These are phyloP conservation scores for Mucor lusitanicus DNA, from an alignment of 371 early-diverging fungal species.

Conservation along the genomic window DNA sequence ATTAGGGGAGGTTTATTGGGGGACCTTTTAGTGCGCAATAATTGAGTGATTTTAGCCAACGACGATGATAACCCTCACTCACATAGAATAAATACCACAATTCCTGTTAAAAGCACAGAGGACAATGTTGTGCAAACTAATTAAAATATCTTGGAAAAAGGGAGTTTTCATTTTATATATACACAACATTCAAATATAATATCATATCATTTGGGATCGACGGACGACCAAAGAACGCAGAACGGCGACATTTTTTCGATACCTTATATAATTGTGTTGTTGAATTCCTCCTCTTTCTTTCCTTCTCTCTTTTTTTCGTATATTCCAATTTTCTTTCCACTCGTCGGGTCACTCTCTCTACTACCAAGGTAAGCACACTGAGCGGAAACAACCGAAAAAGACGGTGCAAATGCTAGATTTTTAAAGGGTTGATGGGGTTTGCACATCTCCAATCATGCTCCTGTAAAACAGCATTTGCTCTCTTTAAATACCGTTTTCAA, in stretches of 20 bases:
- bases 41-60: slow-evolving; percentile 21
- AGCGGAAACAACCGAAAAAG: background rate
- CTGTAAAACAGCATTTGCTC: background rate
- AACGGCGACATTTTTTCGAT: background rate
- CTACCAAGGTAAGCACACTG: background rate
- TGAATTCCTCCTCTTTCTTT: background rate
- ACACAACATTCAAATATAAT: background rate
- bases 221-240: background rate
- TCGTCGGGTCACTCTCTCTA: background rate
- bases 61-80: background rate
- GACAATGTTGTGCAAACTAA: slow-evolving; percentile 16
- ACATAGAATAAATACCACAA: background rate
- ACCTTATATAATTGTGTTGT: background rate
- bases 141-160: slow-evolving; percentile 3
- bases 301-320: background rate
- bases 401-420: background rate
- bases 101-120: background rate
- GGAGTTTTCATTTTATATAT: background rate
- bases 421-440: background rate
- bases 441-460: background rate
- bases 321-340: background rate
- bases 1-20: slow-evolving; percentile 16
- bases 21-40: slow-evolving; percentile 3
- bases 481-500: background rate
- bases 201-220: background rate